Evolutionary conservation across 1,284 basidiomycete species (phyloP).

Genomic region (Microbotryomycetes sp.): DNA sequence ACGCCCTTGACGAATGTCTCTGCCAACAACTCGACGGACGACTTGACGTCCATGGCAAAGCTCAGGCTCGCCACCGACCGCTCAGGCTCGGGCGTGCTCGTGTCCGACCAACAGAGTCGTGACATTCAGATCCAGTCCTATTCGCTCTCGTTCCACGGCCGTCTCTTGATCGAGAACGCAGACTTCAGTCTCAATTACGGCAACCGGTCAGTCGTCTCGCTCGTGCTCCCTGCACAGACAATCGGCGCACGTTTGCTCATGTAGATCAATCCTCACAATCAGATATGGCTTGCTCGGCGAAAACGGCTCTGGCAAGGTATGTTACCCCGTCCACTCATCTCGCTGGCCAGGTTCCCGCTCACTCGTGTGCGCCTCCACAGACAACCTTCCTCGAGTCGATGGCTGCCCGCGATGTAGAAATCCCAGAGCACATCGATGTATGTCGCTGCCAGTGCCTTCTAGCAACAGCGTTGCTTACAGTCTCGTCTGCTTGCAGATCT

Average conservation of each 20-base stretch:
- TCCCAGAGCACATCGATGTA: slow-evolving; percentile 85
- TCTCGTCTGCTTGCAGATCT: slow-evolving; percentile 58
- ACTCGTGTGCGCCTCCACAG: slow-evolving; percentile 23
- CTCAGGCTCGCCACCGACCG: slow-evolving; percentile 79
- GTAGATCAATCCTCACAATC: neutral
- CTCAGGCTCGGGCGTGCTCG: slow-evolving; percentile 82
- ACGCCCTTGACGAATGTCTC: slow-evolving; percentile 69
- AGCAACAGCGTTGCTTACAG: too few species aligned
- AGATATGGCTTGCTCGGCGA: slow-evolving; percentile 87
- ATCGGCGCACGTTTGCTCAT: neutral
- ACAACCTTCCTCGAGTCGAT: slow-evolving; percentile 53
- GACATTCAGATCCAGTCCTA: slow-evolving; percentile 97
- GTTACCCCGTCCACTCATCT: slow-evolving; percentile 29
- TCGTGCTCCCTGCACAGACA: neutral
- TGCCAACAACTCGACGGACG: slow-evolving; percentile 38
- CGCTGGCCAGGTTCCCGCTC: neutral
- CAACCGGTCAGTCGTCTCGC: slow-evolving; percentile 53
- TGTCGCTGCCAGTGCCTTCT: slow-evolving; percentile 15
- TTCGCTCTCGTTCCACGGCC: slow-evolving; percentile 95
- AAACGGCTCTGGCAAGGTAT: slow-evolving; percentile 94
- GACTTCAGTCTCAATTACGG: slow-evolving; percentile 92
- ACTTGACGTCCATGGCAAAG: slow-evolving; percentile 66
- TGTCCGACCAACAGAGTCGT: slow-evolving; percentile 82
- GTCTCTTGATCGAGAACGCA: slow-evolving; percentile 84
- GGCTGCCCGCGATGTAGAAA: slow-evolving; percentile 86